phyloP scores from a whole-genome alignment of 1,139 yeast genomes.

The Diutina ranongensis region DNA sequence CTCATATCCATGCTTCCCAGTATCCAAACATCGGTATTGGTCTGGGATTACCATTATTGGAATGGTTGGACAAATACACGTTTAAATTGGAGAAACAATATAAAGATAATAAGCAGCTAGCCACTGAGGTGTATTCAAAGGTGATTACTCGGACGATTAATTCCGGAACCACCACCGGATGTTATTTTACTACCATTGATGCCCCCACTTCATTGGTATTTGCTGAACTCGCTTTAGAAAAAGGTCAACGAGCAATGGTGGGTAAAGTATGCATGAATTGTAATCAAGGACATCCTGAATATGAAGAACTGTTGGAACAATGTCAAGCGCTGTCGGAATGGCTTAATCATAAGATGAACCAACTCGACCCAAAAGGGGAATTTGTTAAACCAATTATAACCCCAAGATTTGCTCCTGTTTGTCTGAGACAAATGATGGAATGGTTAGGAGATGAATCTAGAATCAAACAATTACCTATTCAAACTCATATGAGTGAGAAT shows the following conservation, averaged over 20 bases:
- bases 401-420: conserved; percentile 91
- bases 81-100: conserved; percentile 68
- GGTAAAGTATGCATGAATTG: conserved; percentile 91
- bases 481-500: conserved; percentile 86
- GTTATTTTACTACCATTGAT: conserved; percentile 86
- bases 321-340: conserved; percentile 45
- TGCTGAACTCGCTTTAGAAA: conserved; percentile 54
- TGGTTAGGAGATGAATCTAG: conserved; percentile 53
- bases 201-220: conserved; percentile 60
- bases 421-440: conserved; percentile 49
- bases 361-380: conserved; percentile 29
- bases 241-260: conserved; percentile 80
- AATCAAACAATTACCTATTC: conserved; percentile 49
- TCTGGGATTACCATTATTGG: conserved; percentile 72
- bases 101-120: conserved; percentile 22
- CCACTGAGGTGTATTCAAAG: conserved; percentile 48
- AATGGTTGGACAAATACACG: conserved; percentile 81
- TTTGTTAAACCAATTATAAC: conserved; percentile 69
- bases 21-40: conserved; percentile 92
- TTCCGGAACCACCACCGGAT: conserved; percentile 85
- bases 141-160: conserved; percentile 56
- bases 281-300: conserved; percentile 53
- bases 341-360: conserved; percentile 45
- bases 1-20: conserved; percentile 95
- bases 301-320: conserved; percentile 50